phyloP scores from a whole-genome alignment of 192 early-diverging fungal species.

The Entomortierella lignicola region DNA sequence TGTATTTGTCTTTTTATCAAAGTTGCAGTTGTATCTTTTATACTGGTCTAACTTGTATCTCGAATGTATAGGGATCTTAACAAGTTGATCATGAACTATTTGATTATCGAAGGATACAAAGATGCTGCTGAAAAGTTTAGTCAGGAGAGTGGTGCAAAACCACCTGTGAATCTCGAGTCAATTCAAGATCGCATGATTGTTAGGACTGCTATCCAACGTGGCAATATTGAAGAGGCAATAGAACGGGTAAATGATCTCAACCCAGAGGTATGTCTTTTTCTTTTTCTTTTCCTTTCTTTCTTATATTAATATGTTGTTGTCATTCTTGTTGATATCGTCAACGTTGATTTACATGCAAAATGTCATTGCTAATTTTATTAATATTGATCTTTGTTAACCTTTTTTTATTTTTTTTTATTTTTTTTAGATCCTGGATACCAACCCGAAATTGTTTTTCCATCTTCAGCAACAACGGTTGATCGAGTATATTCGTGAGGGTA shows the following conservation, averaged over 20 bases:
- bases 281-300: no score
- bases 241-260: constrained; percentile 98
- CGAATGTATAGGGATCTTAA: constrained; percentile 94
- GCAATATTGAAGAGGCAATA: constrained; percentile 93
- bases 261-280: constrained; percentile 97
- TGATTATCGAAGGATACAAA: constrained; percentile 99
- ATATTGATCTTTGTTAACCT: no score
- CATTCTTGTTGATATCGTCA: no score
- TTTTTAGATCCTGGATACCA: constrained; percentile 88
- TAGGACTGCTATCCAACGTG: constrained; percentile 89
- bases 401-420: not conserved
- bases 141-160: constrained; percentile 83
- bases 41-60: no score
- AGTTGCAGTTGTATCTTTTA: no score
- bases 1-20: not conserved
- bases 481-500: constrained; percentile 89
- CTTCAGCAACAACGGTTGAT: constrained; percentile 98
- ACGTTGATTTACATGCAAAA: no score
- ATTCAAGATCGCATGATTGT: constrained; percentile 98
- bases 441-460: constrained; percentile 94
- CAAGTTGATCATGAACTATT: constrained; percentile 98
- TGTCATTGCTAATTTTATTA: no score
- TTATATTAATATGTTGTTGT: no score
- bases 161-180: constrained; percentile 83
- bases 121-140: constrained; percentile 98